A percentile compares a stretch with the other conserved stretches of the same genome.
These are phyloP conservation scores for Boletus nobilissimus DNA, from an alignment of 1,284 basidiomycete species.

Conservation along the genomic window DNA sequence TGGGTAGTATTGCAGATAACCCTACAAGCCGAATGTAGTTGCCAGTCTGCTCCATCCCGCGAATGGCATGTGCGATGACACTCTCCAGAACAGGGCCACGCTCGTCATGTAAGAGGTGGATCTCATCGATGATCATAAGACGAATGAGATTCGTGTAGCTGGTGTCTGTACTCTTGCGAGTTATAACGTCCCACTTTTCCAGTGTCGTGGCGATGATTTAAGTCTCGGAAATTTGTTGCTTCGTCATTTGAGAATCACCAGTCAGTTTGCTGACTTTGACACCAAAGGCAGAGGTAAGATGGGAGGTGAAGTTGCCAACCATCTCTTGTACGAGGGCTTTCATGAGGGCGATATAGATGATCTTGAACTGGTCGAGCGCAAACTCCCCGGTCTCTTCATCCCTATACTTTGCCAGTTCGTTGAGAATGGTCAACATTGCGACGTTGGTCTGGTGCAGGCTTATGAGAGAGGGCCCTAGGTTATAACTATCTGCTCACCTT, in stretches of 20 bases:
- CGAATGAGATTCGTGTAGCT: slow-evolving; percentile 98
- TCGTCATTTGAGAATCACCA: slow-evolving; percentile 98
- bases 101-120: slow-evolving; percentile 97
- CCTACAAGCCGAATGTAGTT: slow-evolving; percentile 96
- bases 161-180: slow-evolving; percentile 96
- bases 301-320: slow-evolving; percentile 92
- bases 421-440: slow-evolving; percentile 93
- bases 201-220: slow-evolving; percentile 99
- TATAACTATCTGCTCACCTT: slow-evolving; percentile 69
- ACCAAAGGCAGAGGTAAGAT: slow-evolving; percentile 79
- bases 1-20: slow-evolving; percentile 95
- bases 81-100: slow-evolving; percentile 97
- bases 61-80: slow-evolving; percentile 90
- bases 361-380: slow-evolving; percentile 93
- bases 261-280: slow-evolving; percentile 96
- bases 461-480: slow-evolving; percentile 24
- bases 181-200: slow-evolving; percentile 99
- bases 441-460: slow-evolving; percentile 84
- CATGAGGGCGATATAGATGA: slow-evolving; percentile 99
- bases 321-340: slow-evolving; percentile 98
- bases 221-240: slow-evolving; percentile 96
- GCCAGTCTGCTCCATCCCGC: slow-evolving; percentile 93
- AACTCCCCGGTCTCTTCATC: slow-evolving; percentile 87
- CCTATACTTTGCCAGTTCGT: slow-evolving; percentile 87
- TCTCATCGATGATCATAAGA: slow-evolving; percentile 98